phyloP scores from a whole-genome alignment of 1,139 yeast genomes.

The Candida smagusa region DNA sequence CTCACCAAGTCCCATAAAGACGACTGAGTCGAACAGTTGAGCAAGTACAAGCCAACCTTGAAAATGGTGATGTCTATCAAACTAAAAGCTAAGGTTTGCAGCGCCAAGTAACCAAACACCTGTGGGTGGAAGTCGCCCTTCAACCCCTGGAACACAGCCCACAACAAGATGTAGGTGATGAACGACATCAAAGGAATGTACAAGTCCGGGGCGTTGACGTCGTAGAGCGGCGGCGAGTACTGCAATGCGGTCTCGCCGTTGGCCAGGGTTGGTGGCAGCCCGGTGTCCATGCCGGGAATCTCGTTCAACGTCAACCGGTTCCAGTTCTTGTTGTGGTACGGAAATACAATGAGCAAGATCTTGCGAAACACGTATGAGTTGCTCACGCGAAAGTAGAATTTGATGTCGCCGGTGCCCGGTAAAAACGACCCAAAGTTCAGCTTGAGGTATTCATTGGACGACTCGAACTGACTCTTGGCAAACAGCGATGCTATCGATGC shows the following conservation, averaged over 20 bases:
- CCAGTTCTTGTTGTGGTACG: slow-evolving; percentile 85
- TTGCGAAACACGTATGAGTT: slow-evolving; percentile 81
- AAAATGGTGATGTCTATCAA: slow-evolving; percentile 59
- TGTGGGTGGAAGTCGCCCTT: slow-evolving; percentile 93
- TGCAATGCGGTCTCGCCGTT: slow-evolving; percentile 26
- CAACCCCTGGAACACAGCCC: slow-evolving; percentile 85
- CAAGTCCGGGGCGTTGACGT: slow-evolving; percentile 92
- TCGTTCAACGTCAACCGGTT: slow-evolving; percentile 51
- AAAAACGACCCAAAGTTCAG: slow-evolving; percentile 61
- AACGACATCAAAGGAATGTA: slow-evolving; percentile 94
- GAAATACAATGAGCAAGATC: slow-evolving; percentile 71
- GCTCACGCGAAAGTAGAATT: slow-evolving; percentile 88
- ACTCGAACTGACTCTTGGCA: slow-evolving; percentile 78
- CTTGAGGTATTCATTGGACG: slow-evolving; percentile 69
- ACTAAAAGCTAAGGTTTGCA: slow-evolving; percentile 83
- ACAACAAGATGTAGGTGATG: slow-evolving; percentile 79
- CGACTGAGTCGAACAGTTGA: slow-evolving; percentile 52
- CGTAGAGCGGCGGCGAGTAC: slow-evolving; percentile 74
- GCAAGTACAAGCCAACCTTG: slow-evolving; percentile 42
- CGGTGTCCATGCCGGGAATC: slow-evolving; percentile 19
- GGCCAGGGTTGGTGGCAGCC: slow-evolving; percentile 15
- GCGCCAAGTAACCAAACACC: slow-evolving; percentile 83
- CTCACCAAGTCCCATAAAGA: slow-evolving; percentile 78
- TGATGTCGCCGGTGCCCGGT: slow-evolving; percentile 52
- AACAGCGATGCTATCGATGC: slow-evolving; percentile 85